phyloP scores from a whole-genome alignment of 176 grass and related monocot species.

The Typha latifolia region DNA sequence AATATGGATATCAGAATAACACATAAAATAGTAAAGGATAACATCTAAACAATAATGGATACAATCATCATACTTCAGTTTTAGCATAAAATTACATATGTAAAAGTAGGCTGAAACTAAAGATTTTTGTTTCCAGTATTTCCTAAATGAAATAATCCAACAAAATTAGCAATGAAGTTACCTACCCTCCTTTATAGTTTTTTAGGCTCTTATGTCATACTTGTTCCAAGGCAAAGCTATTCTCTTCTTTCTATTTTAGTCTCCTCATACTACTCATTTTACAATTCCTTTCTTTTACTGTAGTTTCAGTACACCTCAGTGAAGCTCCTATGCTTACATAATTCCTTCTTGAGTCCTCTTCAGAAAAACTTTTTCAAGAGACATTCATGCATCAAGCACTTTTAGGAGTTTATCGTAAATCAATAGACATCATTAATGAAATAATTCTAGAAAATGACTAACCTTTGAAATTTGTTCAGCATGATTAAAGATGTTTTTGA shows the following conservation, averaged over 20 bases:
- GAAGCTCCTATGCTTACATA: not conserved
- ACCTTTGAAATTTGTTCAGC: conserved; percentile 96
- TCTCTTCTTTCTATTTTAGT: not conserved
- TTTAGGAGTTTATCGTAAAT: too few species aligned
- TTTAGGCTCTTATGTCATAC: not conserved
- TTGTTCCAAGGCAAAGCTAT: not conserved
- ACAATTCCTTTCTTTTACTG: not conserved
- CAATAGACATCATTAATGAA: not conserved
- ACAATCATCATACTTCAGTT: not conserved
- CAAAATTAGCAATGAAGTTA: too few species aligned
- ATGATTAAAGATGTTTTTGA: conserved; percentile 95
- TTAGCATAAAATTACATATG: not conserved
- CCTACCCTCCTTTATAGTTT: too few species aligned
- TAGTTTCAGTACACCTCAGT: not conserved
- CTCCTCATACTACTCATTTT: not conserved
- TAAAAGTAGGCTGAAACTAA: not conserved
- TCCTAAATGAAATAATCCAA: too few species aligned
- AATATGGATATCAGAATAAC: conserved; percentile 2
- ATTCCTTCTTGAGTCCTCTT: not conserved
- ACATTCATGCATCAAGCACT: too few species aligned
- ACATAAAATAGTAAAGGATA: conserved; percentile 7
- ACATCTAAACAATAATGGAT: not conserved
- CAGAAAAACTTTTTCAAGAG: not conserved
- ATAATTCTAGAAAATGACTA: conserved; percentile 17
- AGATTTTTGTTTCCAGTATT: too few species aligned